phyloP scores from a whole-genome alignment of 805 yeast species.

The Lipomyces starkeyi region DNA sequence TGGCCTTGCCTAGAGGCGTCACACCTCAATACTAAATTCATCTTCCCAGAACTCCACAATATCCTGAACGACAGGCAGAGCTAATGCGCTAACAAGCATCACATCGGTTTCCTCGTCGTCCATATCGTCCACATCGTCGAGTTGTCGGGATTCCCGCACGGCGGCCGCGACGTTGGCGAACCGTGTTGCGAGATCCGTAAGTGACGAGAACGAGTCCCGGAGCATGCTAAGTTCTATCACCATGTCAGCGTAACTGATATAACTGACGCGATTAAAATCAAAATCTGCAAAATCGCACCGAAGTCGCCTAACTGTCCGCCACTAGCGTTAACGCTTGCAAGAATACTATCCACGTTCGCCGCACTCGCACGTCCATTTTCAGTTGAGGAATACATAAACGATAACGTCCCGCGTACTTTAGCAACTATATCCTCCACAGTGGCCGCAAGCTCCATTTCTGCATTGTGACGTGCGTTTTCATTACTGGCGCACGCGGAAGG shows the following conservation, averaged over 20 bases:
- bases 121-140: background rate
- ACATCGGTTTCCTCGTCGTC: background rate
- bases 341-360: background rate
- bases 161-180: background rate
- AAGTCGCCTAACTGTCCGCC: background rate
- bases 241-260: background rate
- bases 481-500: background rate
- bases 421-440: background rate
- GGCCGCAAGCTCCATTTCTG: background rate
- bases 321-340: background rate
- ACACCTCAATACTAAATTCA: conserved; percentile 12
- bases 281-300: background rate
- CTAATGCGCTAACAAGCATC: conserved; percentile 6
- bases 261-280: background rate
- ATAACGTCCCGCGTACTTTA: background rate
- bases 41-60: conserved; percentile 13
- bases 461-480: background rate
- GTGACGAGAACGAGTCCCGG: conserved; percentile 4
- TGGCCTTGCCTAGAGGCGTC: background rate
- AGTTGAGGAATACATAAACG: background rate
- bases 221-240: conserved; percentile 2
- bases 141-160: background rate
- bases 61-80: conserved; percentile 12
- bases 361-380: background rate
- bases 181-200: background rate